These are phyloP conservation scores for Phytopythium kandeliae DNA, from an alignment of 352 stramenopile species.

Conservation along the genomic window DNA sequence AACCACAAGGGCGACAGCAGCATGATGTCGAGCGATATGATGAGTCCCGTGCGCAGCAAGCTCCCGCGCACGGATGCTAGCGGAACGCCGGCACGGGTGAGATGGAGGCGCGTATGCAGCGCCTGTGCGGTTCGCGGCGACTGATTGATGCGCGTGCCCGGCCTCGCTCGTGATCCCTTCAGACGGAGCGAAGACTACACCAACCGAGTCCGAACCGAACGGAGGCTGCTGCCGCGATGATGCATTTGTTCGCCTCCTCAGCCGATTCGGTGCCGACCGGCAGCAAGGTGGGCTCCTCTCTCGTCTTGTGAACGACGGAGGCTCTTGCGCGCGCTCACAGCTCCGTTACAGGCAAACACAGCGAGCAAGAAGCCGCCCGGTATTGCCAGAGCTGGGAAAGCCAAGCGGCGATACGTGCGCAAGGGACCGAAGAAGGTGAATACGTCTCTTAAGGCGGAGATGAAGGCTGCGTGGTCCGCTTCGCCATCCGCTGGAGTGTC, in stretches of 20 bases:
- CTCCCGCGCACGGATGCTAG: conserved; percentile 9
- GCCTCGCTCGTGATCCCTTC: not conserved
- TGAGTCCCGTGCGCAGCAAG: conserved; percentile 35
- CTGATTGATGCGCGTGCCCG: not conserved
- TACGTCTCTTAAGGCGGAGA: conserved; percentile 22
- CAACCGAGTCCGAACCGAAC: conserved; percentile 76
- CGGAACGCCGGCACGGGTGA: conserved; percentile 17
- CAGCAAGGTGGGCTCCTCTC: conserved; percentile 10
- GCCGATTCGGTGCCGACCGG: not conserved
- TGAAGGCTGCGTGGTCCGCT: conserved; percentile 26
- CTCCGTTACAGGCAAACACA: not conserved
- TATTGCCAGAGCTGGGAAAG: conserved; percentile 21
- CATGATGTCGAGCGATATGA: conserved; percentile 30
- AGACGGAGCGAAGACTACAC: conserved; percentile 34
- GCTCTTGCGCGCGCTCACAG: not conserved
- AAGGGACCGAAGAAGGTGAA: conserved; percentile 50
- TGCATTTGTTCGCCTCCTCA: conserved; percentile 61
- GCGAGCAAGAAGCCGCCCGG: conserved; percentile 9
- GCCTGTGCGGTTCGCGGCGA: not conserved
- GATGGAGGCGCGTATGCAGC: not conserved
- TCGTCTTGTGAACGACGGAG: not conserved
- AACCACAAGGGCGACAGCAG: not conserved
- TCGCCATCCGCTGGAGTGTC: not conserved
- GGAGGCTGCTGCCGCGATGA: conserved; percentile 72
- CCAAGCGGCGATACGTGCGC: conserved; percentile 60